phyloP scores from a whole-genome alignment of 352 stramenopile genomes.

The Phytopythium aichiense region DNA sequence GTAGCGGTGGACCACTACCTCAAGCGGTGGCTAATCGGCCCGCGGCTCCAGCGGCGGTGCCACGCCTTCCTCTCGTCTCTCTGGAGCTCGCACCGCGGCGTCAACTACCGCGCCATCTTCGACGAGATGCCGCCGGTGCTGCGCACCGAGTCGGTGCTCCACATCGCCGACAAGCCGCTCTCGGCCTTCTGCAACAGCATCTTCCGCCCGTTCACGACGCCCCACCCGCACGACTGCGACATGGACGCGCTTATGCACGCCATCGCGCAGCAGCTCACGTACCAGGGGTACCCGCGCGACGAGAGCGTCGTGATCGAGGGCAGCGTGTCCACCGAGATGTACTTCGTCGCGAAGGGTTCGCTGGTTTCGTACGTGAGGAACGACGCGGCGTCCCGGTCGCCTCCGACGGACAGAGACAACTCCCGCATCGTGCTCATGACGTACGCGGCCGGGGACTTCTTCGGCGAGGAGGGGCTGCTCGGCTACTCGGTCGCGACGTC shows the following conservation, averaged over 20 bases:
- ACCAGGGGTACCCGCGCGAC: constrained; percentile 61
- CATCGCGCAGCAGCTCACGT: constrained; percentile 47
- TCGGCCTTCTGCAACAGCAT: constrained; percentile 28
- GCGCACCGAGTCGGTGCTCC: constrained; percentile 42
- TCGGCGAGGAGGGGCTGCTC: constrained; percentile 56
- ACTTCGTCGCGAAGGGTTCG: constrained; percentile 61
- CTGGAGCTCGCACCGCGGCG: constrained; percentile 53
- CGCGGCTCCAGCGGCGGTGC: constrained; percentile 27
- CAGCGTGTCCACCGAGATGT: constrained; percentile 62
- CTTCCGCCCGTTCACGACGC: constrained; percentile 39
- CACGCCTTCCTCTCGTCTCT: constrained; percentile 47
- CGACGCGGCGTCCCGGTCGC: not conserved
- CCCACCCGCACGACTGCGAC: constrained; percentile 23
- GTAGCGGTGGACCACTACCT: constrained; percentile 51
- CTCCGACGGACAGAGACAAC: not conserved
- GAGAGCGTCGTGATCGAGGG: constrained; percentile 61
- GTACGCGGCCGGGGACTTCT: constrained; percentile 47
- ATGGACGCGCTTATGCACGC: constrained; percentile 27
- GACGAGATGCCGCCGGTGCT: constrained; percentile 49
- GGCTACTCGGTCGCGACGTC: constrained; percentile 39
- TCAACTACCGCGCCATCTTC: constrained; percentile 54
- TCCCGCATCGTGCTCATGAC: constrained; percentile 6
- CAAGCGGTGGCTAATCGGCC: constrained; percentile 38
- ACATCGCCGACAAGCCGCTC: constrained; percentile 37
- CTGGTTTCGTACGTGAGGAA: constrained; percentile 23